These are phyloP conservation scores for Lipomyces starkeyi DNA, from an alignment of 805 yeast genomes.

Conservation along the genomic window DNA sequence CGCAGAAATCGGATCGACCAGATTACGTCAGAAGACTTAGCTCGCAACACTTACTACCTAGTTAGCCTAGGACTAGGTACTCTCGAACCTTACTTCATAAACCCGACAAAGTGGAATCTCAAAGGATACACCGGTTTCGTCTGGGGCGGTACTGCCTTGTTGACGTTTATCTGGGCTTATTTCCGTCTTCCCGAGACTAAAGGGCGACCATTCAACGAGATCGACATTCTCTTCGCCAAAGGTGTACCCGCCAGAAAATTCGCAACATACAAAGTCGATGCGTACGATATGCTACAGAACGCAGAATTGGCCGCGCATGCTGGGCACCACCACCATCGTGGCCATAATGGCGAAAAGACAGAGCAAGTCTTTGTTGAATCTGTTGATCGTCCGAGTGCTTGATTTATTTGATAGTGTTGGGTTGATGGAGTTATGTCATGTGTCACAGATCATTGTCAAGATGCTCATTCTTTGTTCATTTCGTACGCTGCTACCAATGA, in stretches of 20 bases:
- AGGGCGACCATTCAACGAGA: conserved; percentile 63
- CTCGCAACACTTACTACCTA: conserved; percentile 46
- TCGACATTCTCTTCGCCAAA: conserved; percentile 59
- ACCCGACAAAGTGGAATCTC: conserved; percentile 54
- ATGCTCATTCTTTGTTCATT: no score
- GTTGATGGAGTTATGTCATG: no score
- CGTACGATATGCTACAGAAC: conserved; percentile 8
- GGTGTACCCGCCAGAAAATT: conserved; percentile 44
- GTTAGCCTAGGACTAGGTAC: conserved; percentile 36
- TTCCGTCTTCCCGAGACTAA: conserved; percentile 66
- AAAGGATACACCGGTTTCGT: conserved; percentile 57
- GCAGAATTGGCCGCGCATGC: conserved; percentile 1
- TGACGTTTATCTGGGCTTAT: conserved; percentile 53
- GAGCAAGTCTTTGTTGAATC: conserved; percentile 1
- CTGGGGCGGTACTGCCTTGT: conserved; percentile 50
- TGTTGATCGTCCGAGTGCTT: background rate
- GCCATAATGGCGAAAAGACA: background rate
- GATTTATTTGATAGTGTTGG: no score
- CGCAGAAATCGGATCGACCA: conserved; percentile 53
- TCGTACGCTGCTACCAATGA: no score
- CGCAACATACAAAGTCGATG: conserved; percentile 37
- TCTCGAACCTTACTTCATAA: conserved; percentile 56
- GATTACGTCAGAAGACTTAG: conserved; percentile 53
- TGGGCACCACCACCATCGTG: background rate
- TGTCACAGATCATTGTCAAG: background rate